Evolutionary conservation across 2,329 filamentous ascomycete species (phyloP).

Genomic region (Ophidiomyces ophidiicola): DNA sequence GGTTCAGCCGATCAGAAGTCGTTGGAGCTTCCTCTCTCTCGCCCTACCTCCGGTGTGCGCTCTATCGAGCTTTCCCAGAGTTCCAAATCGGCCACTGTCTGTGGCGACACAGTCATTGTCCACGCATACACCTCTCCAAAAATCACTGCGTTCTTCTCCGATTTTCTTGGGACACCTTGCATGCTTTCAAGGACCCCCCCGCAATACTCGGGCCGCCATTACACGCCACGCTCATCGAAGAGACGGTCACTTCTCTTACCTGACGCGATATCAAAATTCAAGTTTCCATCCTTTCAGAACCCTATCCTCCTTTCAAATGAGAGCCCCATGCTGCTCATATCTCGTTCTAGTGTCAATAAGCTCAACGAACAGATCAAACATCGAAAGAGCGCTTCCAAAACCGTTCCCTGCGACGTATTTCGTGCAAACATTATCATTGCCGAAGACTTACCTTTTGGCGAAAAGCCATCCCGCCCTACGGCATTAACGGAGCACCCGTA

Average conservation of each 20-base stretch:
- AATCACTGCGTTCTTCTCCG: conserved; percentile 67
- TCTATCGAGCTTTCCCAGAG: conserved; percentile 30
- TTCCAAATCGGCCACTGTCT: conserved; percentile 53
- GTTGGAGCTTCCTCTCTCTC: conserved; percentile 28
- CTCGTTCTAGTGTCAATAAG: conserved; percentile 62
- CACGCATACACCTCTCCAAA: conserved; percentile 54
- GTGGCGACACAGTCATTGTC: conserved; percentile 63
- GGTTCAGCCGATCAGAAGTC: conserved; percentile 21
- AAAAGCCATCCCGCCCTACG: conserved; percentile 6
- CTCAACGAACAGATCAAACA: conserved; percentile 60
- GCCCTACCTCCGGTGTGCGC: no score
- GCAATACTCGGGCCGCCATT: conserved; percentile 52
- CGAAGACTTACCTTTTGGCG: conserved; percentile 32
- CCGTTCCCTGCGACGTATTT: conserved; percentile 62
- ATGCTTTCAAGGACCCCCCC: conserved; percentile 72
- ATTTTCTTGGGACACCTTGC: conserved; percentile 64
- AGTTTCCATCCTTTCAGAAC: conserved; percentile 33
- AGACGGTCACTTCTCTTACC: neutral
- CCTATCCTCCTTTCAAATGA: conserved; percentile 80
- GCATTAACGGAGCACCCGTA: conserved; percentile 36
- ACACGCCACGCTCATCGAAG: conserved; percentile 39
- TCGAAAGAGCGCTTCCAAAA: conserved; percentile 26
- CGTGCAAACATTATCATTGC: conserved; percentile 76
- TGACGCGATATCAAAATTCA: conserved; percentile 33
- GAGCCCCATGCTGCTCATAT: conserved; percentile 79